Evolutionary conservation across 2,329 filamentous ascomycete genomes (phyloP), one percentile per base, ranked within the genome.

Genomic region (Penicillium aurantiogriseum): DNA sequence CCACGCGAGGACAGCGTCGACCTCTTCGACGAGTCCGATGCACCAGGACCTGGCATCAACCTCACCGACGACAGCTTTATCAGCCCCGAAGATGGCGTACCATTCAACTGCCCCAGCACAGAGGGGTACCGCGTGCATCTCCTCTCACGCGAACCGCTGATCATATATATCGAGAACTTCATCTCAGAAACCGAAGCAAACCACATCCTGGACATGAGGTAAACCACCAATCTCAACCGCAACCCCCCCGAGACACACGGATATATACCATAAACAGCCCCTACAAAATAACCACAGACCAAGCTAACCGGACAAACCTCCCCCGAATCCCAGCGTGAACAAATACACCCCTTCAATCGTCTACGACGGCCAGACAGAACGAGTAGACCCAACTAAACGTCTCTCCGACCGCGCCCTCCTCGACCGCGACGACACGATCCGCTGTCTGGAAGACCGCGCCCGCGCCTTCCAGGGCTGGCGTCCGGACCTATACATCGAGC

Each of bases 401-500:
- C 76, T 80, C 54, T 85, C 83, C 0, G 81, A 85, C 58, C 75
- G 76, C 42, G 76, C 78, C 9, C 71, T 81, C 3, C 73, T 83
- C 35, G 72, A 76, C 21, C 77, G 80, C 57, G 77, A 80, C 63
- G 62, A 72, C 21, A 75, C 75, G 0, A 82, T 86, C 8, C 80
- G 83, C 58, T 87, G 84, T 65, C 80, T 87, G 58, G 84, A 86
- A 67, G 73, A 79, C 33, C 81, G 85, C 51, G 84, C 84, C 10
- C 78, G 82, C 7, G 70, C 75, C 9, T 83, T 87, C 67, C 85
- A 87, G 69, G 85, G 85, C 63, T 86, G 83, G 83, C 79, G 79
- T 1, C 75, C 77, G 1, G 74, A 84, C 51, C 77, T 85, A 1
- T 84, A 83, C 56, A 81, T 87, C 67, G 85, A 87, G 69, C 79